Base-by-base conservation (phyloP, 2,329 filamentous ascomycete genomes). In the Allantophomopsis lycopodina region DNA sequence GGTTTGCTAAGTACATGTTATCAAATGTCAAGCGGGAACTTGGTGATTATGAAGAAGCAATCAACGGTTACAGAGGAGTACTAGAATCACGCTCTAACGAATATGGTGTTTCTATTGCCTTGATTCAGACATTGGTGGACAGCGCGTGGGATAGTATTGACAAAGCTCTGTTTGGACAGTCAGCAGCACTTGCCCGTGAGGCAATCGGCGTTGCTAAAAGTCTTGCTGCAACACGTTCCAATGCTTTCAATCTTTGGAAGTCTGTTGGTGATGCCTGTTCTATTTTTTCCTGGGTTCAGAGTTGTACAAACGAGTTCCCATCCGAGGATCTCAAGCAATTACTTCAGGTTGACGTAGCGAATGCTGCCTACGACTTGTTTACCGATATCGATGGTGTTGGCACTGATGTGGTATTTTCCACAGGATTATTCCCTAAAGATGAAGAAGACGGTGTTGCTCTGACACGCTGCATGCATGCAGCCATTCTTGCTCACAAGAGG, bases 1-100 rank as follows among this genome's bases (percentile, higher is more conserved):
- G 91, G 91, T 98, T 95, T 56, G 88, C 88, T 7, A 85, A 85
- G 54, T 95, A 95, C 58, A 93, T 98, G 80, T 73, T 96, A 44
- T 88, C 86, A 32, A 96, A 98, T 52, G 84, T 98, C 40, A 86
- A 87, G 57, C 77, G 88, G 40, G 89, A 96, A 55, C 69, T 96
- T 36, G 87, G 86, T n/a, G 80, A 93, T 33, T 94, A 81, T 50
- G 83, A 94, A 43, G 78, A 83, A 40, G 84, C 91, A 0, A 83
- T 94, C 42, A 57, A 64, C 18, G 73, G 86, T 5, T 94, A 96
- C 52, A 71, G 76, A 48, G 64, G 71, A 10, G 86, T 96, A 7
- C 68, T 94, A 36, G 60, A 66, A 16, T 66, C 69, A 10, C 77
- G 79, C 14, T 73, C 79, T 0, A 64, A 68, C 15, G 91, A 98